Percentiles rank a stretch among this genome's conserved stretches.
Evolutionary conservation across 805 yeast genomes (phyloP).

Genomic region (Candida palmyrensis): DNA sequence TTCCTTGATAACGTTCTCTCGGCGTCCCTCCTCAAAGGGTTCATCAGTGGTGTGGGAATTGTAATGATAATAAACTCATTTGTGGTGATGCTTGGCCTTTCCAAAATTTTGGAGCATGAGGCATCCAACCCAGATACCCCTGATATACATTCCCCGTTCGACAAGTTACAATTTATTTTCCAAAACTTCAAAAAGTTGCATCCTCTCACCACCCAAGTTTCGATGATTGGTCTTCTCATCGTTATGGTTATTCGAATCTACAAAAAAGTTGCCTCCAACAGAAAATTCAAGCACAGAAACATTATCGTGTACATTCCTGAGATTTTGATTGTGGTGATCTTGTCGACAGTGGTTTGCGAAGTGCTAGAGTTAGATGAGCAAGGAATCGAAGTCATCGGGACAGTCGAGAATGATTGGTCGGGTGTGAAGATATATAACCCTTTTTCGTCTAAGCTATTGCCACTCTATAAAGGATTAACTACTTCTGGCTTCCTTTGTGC

Average conservation of each 20-base stretch:
- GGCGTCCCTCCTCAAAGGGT: slow-evolving; percentile 38
- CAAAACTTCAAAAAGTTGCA: slow-evolving; percentile 46
- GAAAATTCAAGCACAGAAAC: slow-evolving; percentile 5
- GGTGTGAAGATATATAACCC: slow-evolving; percentile 53
- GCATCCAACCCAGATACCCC: slow-evolving; percentile 24
- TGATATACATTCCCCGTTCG: slow-evolving; percentile 57
- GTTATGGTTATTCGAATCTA: slow-evolving; percentile 38
- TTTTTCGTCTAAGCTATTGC: slow-evolving; percentile 41
- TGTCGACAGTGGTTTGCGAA: slow-evolving; percentile 51
- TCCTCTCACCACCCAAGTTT: slow-evolving; percentile 55
- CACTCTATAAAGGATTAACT: slow-evolving; percentile 53
- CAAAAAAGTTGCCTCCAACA: slow-evolving; percentile 24
- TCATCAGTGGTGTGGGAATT: slow-evolving; percentile 39
- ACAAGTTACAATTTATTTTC: slow-evolving; percentile 56
- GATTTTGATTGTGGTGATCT: slow-evolving; percentile 67
- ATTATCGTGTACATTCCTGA: slow-evolving; percentile 74
- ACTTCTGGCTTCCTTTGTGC: slow-evolving; percentile 73
- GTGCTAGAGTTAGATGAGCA: slow-evolving; percentile 40
- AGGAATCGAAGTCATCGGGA: slow-evolving; percentile 71
- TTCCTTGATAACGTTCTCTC: slow-evolving; percentile 46
- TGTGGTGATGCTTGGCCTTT: slow-evolving; percentile 68
- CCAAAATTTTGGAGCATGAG: slow-evolving; percentile 35
- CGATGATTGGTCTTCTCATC: slow-evolving; percentile 49
- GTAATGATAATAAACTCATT: slow-evolving; percentile 56
- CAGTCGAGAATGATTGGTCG: slow-evolving; percentile 44